phyloP scores from a whole-genome alignment of 1,284 basidiomycete species.

The Ganoderma boninense region DNA sequence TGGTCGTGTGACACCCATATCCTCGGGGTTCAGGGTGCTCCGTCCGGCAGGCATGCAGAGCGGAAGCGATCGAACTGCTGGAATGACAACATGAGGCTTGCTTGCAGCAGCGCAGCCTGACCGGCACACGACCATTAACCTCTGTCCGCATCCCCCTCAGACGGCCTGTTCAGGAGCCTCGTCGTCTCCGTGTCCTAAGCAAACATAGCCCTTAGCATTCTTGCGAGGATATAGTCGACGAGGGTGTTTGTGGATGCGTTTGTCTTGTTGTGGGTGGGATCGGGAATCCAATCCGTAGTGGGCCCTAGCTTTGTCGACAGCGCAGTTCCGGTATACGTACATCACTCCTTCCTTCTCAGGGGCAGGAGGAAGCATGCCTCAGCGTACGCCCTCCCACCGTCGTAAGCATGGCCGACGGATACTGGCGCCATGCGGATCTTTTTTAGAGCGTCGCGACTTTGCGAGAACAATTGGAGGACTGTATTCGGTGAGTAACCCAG shows the following conservation, averaged over 20 bases:
- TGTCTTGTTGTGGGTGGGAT: not conserved
- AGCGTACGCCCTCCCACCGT: constrained; percentile 6
- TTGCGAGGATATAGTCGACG: not conserved
- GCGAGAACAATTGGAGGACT: not conserved
- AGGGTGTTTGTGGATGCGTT: not conserved
- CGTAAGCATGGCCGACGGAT: not conserved
- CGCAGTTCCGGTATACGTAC: not conserved
- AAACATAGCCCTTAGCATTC: no score
- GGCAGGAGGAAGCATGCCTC: not conserved
- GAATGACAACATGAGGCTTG: constrained; percentile 22
- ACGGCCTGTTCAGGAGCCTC: not conserved
- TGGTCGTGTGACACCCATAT: constrained; percentile 29
- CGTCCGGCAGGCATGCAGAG: constrained; percentile 7
- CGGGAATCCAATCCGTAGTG: not conserved
- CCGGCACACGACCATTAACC: constrained; percentile 21
- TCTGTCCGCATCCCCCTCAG: not conserved
- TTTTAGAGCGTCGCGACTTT: not conserved
- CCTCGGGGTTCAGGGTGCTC: constrained; percentile 24
- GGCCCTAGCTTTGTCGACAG: not conserved
- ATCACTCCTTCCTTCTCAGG: not conserved
- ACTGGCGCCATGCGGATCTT: not conserved
- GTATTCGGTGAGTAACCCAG: not conserved
- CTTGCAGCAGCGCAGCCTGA: constrained; percentile 21
- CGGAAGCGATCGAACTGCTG: constrained; percentile 21
- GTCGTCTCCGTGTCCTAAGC: not conserved